Percentiles rank a stretch among this genome's conserved stretches.
Evolutionary conservation across 2,329 filamentous ascomycete genomes (phyloP).

Genomic region (Phyllosticta citrichinensis): DNA sequence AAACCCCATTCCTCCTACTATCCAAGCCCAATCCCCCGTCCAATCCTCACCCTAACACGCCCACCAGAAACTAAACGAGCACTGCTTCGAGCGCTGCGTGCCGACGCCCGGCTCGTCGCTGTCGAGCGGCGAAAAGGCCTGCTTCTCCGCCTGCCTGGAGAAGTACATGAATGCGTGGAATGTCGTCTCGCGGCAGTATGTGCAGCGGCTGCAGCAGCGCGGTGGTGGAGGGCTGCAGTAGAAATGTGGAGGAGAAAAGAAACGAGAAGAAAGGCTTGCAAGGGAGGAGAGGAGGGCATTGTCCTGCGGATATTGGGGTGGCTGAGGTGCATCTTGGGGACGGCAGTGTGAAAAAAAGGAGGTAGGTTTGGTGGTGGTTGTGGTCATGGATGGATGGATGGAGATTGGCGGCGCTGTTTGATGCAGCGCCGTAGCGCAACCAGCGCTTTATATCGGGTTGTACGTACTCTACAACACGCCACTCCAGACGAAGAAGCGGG

Average conservation of each 20-base stretch:
- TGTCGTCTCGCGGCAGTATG: conserved; percentile 40
- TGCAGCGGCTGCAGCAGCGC: conserved; percentile 35
- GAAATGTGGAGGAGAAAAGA: not conserved
- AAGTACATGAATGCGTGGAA: conserved; percentile 48
- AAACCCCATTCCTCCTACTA: not conserved
- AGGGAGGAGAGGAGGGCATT: not conserved
- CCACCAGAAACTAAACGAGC: conserved; percentile 43
- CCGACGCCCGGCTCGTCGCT: conserved; percentile 42
- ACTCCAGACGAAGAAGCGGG: not conserved
- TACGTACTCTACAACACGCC: not conserved
- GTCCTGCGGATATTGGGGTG: too few species aligned
- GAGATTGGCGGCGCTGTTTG: too few species aligned
- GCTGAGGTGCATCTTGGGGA: too few species aligned
- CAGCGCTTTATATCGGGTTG: too few species aligned
- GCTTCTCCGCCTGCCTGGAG: conserved; percentile 44
- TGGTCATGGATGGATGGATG: too few species aligned
- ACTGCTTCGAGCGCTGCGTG: conserved; percentile 47
- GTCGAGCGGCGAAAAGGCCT: conserved; percentile 39
- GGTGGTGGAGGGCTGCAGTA: not conserved
- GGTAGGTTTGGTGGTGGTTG: too few species aligned
- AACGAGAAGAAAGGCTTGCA: too few species aligned
- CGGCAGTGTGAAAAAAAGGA: too few species aligned
- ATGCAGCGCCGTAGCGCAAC: too few species aligned
- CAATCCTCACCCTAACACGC: too few species aligned
- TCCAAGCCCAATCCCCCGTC: not conserved